Evolutionary conservation across 2,329 filamentous ascomycete genomes (phyloP).

Genomic region (Tolypocladium ophioglossoides): DNA sequence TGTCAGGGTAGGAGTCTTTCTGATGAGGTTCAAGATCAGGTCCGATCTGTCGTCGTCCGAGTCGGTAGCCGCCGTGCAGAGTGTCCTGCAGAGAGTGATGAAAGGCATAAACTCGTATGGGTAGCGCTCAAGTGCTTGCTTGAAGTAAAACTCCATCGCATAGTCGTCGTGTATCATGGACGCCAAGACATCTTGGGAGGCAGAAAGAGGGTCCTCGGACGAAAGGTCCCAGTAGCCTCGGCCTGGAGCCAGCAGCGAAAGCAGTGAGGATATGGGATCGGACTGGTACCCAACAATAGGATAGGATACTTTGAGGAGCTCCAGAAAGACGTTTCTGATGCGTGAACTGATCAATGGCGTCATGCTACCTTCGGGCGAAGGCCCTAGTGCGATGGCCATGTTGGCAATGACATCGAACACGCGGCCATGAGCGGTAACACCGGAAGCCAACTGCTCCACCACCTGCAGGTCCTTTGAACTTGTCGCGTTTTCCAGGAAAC

Average conservation of each 20-base stretch:
- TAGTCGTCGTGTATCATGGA: conserved; percentile 24
- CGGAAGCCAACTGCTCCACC: conserved; percentile 37
- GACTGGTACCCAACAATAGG: conserved; percentile 61
- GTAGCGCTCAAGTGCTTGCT: conserved; percentile 64
- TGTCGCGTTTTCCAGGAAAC: conserved; percentile 40
- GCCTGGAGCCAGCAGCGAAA: conserved; percentile 51
- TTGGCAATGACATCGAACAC: conserved; percentile 43
- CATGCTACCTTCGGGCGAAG: conserved; percentile 35
- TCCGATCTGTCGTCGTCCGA: conserved; percentile 28
- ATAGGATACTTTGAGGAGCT: conserved; percentile 58
- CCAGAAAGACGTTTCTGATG: conserved; percentile 54
- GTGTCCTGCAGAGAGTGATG: conserved; percentile 56
- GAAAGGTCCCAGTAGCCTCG: conserved; percentile 43
- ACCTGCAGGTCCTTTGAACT: conserved; percentile 40
- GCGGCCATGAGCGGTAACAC: conserved; percentile 36
- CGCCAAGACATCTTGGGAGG: conserved; percentile 21
- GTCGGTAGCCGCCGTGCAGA: conserved; percentile 32
- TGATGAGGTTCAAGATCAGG: conserved; percentile 52
- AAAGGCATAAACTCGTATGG: conserved; percentile 80
- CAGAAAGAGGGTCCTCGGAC: conserved; percentile 19
- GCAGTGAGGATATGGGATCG: conserved; percentile 56
- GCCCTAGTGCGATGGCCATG: conserved; percentile 38
- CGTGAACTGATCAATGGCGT: conserved; percentile 48
- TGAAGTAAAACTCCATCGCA: conserved; percentile 50
- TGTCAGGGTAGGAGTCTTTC: conserved; percentile 63